phyloP scores from a whole-genome alignment of 192 early-diverging fungal species.

The Gonapodya prolifera region DNA sequence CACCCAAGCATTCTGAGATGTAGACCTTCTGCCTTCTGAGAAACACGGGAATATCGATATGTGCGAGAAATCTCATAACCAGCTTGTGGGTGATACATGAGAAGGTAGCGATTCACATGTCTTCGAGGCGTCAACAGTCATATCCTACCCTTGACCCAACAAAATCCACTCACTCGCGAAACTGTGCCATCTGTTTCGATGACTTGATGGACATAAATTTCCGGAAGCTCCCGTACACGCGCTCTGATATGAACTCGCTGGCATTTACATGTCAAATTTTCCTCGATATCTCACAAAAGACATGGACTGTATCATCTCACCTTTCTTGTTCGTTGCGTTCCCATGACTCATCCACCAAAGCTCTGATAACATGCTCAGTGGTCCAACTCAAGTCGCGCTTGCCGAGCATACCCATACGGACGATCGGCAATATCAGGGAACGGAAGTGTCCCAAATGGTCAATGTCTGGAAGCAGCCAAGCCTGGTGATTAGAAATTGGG shows the following conservation, averaged over 20 bases:
- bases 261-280: not conserved
- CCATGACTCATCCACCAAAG: not conserved
- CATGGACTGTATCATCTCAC: not conserved
- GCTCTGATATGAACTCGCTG: not conserved
- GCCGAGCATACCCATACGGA: not conserved
- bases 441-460: not conserved
- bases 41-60: constrained; percentile 30
- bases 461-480: not conserved
- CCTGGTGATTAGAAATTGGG: not conserved
- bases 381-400: not conserved
- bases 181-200: not conserved
- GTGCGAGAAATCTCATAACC: constrained; percentile 55
- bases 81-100: constrained; percentile 46
- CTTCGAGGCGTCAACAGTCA: constrained; percentile 10
- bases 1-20: constrained; percentile 23
- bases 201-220: not conserved
- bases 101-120: constrained; percentile 43
- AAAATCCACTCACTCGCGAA: not conserved
- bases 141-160: not conserved
- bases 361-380: not conserved
- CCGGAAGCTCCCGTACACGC: not conserved
- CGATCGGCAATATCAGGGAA: not conserved
- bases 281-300: not conserved
- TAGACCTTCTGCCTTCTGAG: constrained; percentile 20
- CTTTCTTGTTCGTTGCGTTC: not conserved